Base-by-base conservation (phyloP, 352 stramenopile species). In the Phytophthora cryptogea region DNA sequence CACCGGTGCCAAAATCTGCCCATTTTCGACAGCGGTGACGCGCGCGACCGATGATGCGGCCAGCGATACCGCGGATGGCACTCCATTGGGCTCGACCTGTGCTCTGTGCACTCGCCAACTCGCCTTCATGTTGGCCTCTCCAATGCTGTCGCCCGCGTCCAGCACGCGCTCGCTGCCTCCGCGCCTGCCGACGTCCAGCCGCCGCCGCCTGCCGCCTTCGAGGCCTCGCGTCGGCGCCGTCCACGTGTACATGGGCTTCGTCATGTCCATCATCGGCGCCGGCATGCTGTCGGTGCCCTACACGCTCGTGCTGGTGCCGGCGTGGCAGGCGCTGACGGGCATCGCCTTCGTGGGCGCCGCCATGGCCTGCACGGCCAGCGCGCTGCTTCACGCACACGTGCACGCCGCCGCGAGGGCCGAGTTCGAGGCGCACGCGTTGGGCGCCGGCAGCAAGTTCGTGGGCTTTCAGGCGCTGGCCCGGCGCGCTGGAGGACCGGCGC, bases 201-300 rank as follows among this genome's bases (percentile, higher is more conserved):
- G 39, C 31, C 46, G 36, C 41, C 31, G 16, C 14, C 8, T 36
- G 6, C 42, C 57, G 44, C 7, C 62, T 3, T 41, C 55, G 13
- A 14, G 13, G 6, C 6, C 9, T 20, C 53, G 54, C 8, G 16
- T 70, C 26, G 30, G 42, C 4, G 28, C 23, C 6, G 8, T 66
- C 3, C 61, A 88, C 62, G 78, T 90, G n/a, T 88, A 86, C 62
- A 71, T 89, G 51, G 81, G 74, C 46, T 76, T 92, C 54, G 70
- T 92, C 61, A 89, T 90, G 76, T 87, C 80, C n/a, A 80, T 86
- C 52, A 74, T 90, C n/a, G 83, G 83, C 31, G 79, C 77, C 1
- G 83, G 83, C 8, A 78, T 89, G 74, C 61, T 92, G 28, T 83
- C 78, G 2, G 65, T 92, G 48, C 83, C 83, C 9, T 92, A 87